These are phyloP conservation scores for Hypoxylon sp. DNA, from an alignment of 2,329 filamentous ascomycete species.

Conservation along the genomic window DNA sequence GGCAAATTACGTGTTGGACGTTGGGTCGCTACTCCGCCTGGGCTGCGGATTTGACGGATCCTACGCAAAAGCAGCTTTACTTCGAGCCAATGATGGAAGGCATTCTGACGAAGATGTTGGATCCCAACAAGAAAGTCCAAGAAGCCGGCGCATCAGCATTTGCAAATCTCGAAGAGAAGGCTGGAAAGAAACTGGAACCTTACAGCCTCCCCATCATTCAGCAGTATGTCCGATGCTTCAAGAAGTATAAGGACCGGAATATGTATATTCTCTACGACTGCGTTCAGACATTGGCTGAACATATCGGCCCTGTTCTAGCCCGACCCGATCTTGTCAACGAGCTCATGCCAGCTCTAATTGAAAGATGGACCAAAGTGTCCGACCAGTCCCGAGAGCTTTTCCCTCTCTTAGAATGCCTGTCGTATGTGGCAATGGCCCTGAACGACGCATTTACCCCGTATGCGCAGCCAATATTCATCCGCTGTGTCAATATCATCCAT, in stretches of 20 bases:
- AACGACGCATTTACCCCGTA: conserved; percentile 86
- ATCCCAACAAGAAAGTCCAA: conserved; percentile 97
- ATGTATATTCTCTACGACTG: conserved; percentile 99
- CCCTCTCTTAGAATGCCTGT: conserved; percentile 94
- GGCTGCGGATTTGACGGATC: conserved; percentile 81
- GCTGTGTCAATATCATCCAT: conserved; percentile 93
- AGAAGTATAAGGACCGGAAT: conserved; percentile 97
- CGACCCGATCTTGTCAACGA: conserved; percentile 82
- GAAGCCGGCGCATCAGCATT: conserved; percentile 97
- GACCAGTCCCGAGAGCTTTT: conserved; percentile 95
- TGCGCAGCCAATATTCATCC: conserved; percentile 84
- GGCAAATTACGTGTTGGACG: conserved; percentile 98
- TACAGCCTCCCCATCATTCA: conserved; percentile 92
- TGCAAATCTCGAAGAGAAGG: conserved; percentile 94
- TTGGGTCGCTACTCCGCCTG: conserved; percentile 93
- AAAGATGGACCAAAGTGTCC: conserved; percentile 86
- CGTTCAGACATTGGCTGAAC: conserved; percentile 95
- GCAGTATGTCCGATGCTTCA: conserved; percentile 93
- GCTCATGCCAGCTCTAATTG: conserved; percentile 92
- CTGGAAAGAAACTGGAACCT: conserved; percentile 81
- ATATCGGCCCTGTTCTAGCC: conserved; percentile 86
- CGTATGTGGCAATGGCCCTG: conserved; percentile 91
- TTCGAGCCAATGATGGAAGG: conserved; percentile 99
- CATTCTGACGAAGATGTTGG: conserved; percentile 92
- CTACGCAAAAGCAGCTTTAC: conserved; percentile 76